Percentiles rank a stretch among this genome's conserved stretches.
Conservation (phyloP, 805 yeast species). For the Schizosaccharomyces cryophilus region DNA sequence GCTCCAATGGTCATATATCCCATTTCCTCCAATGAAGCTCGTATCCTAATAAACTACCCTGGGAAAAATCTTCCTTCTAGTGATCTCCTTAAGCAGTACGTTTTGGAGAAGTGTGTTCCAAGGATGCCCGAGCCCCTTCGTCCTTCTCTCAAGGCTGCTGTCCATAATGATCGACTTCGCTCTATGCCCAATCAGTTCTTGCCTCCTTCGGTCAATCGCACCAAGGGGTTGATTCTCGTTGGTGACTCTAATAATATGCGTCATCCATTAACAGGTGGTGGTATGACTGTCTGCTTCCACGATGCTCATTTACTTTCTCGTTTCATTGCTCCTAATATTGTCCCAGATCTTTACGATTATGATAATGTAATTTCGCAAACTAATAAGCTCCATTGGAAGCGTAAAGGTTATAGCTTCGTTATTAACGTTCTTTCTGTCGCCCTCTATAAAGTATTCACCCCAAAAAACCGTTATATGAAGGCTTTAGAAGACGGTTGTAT, state of each 20-base stretch:
- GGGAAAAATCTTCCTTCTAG: conserved; percentile 47
- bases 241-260: conserved; percentile 96
- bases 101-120: conserved; percentile 36
- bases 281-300: conserved; percentile 90
- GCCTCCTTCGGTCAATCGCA: conserved; percentile 42
- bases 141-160: conserved; percentile 46
- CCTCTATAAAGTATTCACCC: conserved; percentile 47
- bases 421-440: conserved; percentile 81
- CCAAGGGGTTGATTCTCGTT: conserved; percentile 53
- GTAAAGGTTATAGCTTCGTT: conserved; percentile 62
- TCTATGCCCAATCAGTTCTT: conserved; percentile 88
- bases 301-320: conserved; percentile 52
- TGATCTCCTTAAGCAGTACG: conserved; percentile 35
- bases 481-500: conserved; percentile 75
- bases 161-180: conserved; percentile 34
- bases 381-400: conserved; percentile 43
- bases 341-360: conserved; percentile 34
- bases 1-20: conserved; percentile 80
- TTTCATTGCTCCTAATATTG: conserved; percentile 29
- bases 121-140: conserved; percentile 36
- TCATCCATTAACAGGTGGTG: conserved; percentile 96
- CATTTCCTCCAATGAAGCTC: conserved; percentile 55
- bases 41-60: conserved; percentile 73
- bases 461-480: conserved; percentile 16
- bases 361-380: conserved; percentile 31